Evolutionary conservation across 176 grass and related monocot genomes (phyloP), one percentile per base, ranked within the genome.

Genomic region (Ananas comosus): DNA sequence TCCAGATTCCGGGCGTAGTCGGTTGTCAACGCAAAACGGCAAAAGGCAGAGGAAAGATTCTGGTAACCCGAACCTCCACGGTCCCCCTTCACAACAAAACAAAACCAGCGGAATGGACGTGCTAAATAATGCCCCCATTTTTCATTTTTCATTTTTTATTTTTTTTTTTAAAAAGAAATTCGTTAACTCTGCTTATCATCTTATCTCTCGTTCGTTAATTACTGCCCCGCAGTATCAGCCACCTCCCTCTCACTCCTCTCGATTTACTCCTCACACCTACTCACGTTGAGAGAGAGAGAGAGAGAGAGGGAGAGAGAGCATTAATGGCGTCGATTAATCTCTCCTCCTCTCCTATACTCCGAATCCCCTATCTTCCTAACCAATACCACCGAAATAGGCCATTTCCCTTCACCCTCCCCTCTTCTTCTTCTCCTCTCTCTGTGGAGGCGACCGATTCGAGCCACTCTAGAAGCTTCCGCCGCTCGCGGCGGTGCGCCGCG

Each of bases 401-500:
- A n/a, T 17, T 13, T 13, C 10, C 19, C 16, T 11, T 17, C 6
- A 7, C 23, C 17, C 7, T 12, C 42, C 1, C 10, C 9, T 10
- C 27, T 33, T 16, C 17, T 69, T 48, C 65, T 58, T 24, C 25
- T 52, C 23, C n/a, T 16, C 4, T 61, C 24, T 47, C 13, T 13
- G n/a, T 3, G 10, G 63, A 17, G 17, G 9, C 11, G 51, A 51
- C 17, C 17, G 23, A 13, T 10, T 49, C 67, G 48, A 27, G 19
- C 4, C 24, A 0, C 19, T 14, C 27, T 50, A 63, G 58, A 10
- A 50, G 49, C 73, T 28, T 42, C 42, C 83, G 72, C 1, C 64
- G 64, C 2, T 76, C 50, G 3, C 69, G 81, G 29, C 78, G 86
- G 49, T 90, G 86, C 89, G 74, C 79, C 14, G 78, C 79, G 13